Conservation (phyloP, 768 basidiomycete genomes). For the Brasilioporus rufonigricans region DNA sequence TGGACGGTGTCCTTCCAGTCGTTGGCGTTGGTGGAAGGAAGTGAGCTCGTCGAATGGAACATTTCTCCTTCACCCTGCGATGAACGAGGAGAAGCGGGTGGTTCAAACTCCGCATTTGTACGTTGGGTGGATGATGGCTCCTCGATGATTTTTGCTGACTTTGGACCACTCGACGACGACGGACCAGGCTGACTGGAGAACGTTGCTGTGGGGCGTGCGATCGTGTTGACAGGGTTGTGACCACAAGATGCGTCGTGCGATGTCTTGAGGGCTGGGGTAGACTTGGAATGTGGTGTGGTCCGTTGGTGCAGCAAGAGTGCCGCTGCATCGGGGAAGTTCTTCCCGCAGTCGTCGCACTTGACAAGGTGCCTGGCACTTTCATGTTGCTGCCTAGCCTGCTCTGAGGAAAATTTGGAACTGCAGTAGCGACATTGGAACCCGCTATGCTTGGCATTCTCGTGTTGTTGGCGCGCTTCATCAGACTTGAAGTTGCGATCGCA, state of each 20-base stretch:
- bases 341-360: neutral
- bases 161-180: neutral
- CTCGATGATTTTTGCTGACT: neutral
- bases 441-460: slow-evolving; percentile 10
- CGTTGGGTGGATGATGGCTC: neutral
- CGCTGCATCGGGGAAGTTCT: neutral
- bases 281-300: neutral
- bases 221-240: neutral
- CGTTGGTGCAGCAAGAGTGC: neutral
- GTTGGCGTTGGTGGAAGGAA: neutral
- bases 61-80: slow-evolving; percentile 12
- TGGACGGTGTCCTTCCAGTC: neutral
- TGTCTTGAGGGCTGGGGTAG: neutral
- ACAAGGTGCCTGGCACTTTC: slow-evolving; percentile 5
- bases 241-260: slow-evolving; percentile 8
- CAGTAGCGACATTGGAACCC: slow-evolving; percentile 12
- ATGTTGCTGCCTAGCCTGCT: slow-evolving; percentile 5
- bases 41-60: slow-evolving; percentile 1
- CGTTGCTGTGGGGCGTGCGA: neutral
- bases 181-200: neutral
- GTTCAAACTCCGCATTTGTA: neutral
- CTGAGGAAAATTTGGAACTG: slow-evolving; percentile 3
- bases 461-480: too few species aligned
- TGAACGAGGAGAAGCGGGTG: neutral
- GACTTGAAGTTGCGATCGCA: too few species aligned